Conservation (phyloP, 2,329 filamentous ascomycete genomes). For the Epichloe aotearoae region DNA sequence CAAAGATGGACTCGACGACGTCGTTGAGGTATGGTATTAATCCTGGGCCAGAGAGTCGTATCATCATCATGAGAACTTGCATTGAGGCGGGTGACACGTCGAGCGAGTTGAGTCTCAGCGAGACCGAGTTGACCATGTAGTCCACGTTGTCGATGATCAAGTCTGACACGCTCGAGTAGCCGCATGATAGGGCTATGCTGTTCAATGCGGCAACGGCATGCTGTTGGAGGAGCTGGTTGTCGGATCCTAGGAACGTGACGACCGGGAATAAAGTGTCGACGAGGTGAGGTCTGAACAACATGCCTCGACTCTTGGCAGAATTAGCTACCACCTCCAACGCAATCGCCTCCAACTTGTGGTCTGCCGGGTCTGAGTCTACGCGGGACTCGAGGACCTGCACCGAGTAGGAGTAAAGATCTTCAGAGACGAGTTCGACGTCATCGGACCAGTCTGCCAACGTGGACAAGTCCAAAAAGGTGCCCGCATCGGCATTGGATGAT, state of each 20-base stretch:
- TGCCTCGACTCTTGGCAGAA: slow-evolving; percentile 52
- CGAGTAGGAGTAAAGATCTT: slow-evolving; percentile 59
- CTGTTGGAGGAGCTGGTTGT: slow-evolving; percentile 51
- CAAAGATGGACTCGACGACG: slow-evolving; percentile 80
- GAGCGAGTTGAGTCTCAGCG: slow-evolving; percentile 77
- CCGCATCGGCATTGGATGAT: slow-evolving; percentile 38
- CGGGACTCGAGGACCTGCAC: slow-evolving; percentile 46
- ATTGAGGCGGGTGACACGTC: slow-evolving; percentile 86
- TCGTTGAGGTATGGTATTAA: slow-evolving; percentile 86
- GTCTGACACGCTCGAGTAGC: slow-evolving; percentile 60
- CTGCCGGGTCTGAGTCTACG: slow-evolving; percentile 32
- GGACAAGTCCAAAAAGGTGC: slow-evolving; percentile 51
- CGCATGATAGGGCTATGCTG: slow-evolving; percentile 60
- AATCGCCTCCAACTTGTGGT: slow-evolving; percentile 66
- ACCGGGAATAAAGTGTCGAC: slow-evolving; percentile 87
- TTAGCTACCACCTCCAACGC: slow-evolving; percentile 71
- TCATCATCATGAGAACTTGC: slow-evolving; percentile 88
- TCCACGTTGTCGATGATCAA: slow-evolving; percentile 86
- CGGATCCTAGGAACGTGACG: slow-evolving; percentile 74
- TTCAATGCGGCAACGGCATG: slow-evolving; percentile 80
- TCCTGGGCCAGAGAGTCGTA: slow-evolving; percentile 67
- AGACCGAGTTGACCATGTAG: slow-evolving; percentile 90
- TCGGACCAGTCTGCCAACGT: slow-evolving; percentile 23
- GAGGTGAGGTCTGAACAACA: slow-evolving; percentile 67
- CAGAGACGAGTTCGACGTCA: slow-evolving; percentile 33